Evolutionary conservation across 208 protist species (phyloP).

Genomic region (Leishmania mexicana): DNA sequence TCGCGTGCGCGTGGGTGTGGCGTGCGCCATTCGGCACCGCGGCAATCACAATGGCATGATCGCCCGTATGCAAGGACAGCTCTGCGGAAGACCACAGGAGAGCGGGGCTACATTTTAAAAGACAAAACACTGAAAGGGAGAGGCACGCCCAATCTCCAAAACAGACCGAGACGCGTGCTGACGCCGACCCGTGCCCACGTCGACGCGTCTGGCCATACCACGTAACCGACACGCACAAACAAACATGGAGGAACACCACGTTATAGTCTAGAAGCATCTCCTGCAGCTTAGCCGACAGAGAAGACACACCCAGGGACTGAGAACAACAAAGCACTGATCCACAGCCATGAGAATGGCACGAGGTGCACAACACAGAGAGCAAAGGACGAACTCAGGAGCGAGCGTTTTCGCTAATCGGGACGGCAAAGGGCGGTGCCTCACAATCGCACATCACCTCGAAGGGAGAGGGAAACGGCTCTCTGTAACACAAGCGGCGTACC

Average conservation of each 20-base stretch:
- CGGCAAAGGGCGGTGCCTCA: not conserved
- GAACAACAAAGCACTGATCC: not conserved
- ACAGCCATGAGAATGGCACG: not conserved
- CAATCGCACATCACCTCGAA: not conserved
- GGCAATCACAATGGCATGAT: not conserved
- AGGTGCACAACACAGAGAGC: not conserved
- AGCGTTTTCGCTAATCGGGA: not conserved
- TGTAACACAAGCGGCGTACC: not conserved
- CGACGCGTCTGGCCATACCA: not conserved
- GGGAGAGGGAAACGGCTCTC: not conserved
- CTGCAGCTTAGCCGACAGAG: not conserved
- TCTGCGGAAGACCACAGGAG: not conserved
- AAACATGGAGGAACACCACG: not conserved
- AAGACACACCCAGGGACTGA: not conserved
- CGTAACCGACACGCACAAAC: not conserved
- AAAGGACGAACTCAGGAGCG: not conserved
- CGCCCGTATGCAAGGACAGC: not conserved
- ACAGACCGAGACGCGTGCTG: not conserved
- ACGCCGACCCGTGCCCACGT: not conserved
- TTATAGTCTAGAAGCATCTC: not conserved
- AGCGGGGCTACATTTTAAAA: not conserved
- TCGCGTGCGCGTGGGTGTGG: not conserved
- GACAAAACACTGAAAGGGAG: too few species aligned
- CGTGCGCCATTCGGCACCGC: not conserved
- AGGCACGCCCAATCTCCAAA: not conserved